A percentile compares a stretch with the other conserved stretches of the same genome.
phyloP scores from a whole-genome alignment of 208 protist genomes.

The Spongospora subterranea region DNA sequence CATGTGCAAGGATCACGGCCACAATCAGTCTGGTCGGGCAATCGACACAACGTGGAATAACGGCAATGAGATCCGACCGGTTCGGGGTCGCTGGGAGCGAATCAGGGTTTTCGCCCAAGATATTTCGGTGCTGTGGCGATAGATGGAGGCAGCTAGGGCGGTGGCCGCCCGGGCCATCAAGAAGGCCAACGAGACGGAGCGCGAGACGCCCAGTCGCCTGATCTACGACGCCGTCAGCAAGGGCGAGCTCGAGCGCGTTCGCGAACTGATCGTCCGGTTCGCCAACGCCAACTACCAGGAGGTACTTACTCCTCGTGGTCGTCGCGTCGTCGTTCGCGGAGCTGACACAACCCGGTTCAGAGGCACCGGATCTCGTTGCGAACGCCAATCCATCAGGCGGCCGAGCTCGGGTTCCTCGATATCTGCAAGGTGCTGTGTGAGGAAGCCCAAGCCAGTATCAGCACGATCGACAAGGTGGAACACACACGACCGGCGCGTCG shows the following conservation, averaged over 20 bases:
- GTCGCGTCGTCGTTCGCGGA: background rate
- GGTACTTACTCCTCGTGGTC: constrained; percentile 14
- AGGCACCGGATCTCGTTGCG: background rate
- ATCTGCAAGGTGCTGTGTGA: constrained; percentile 40
- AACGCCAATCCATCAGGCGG: constrained; percentile 45
- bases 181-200: constrained; percentile 26
- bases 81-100: no score
- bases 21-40: no score
- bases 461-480: constrained; percentile 1
- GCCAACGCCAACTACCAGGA: constrained; percentile 48
- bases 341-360: background rate
- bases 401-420: constrained; percentile 49
- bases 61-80: no score
- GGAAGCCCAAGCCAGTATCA: constrained; percentile 43
- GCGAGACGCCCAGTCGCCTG: background rate
- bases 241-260: constrained; percentile 29
- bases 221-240: constrained; percentile 45
- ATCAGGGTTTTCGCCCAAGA: no score
- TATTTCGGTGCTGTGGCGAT: no score
- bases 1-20: no score
- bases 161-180: constrained; percentile 45
- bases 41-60: no score
- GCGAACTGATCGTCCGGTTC: constrained; percentile 23
- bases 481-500: no score
- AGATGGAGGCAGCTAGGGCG: constrained; percentile 30